These are phyloP conservation scores for Saraca asoca DNA, from an alignment of 331 rosid species.

Conservation along the genomic window DNA sequence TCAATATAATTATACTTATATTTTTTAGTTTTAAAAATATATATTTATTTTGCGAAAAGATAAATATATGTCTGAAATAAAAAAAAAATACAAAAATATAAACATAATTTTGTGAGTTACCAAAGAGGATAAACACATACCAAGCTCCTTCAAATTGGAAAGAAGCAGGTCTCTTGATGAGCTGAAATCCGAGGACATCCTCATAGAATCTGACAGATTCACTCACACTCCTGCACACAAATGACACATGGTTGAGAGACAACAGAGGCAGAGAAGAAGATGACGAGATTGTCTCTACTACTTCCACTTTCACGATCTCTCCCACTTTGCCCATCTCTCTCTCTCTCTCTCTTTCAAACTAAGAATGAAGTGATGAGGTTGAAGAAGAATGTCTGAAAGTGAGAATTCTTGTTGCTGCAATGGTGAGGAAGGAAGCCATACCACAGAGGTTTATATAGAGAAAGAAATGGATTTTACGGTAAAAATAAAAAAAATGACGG, in stretches of 20 bases:
- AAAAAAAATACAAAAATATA: not conserved
- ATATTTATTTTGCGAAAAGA: too few species aligned
- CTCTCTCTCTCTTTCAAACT: conserved; percentile 16
- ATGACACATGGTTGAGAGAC: conserved; percentile 70
- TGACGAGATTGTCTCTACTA: conserved; percentile 5
- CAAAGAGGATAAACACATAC: conserved; percentile 29
- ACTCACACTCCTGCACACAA: conserved; percentile 62
- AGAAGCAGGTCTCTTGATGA: conserved; percentile 76
- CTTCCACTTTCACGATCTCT: conserved; percentile 6
- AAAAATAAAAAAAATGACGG: too few species aligned
- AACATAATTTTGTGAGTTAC: not conserved
- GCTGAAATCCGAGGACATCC: conserved; percentile 62
- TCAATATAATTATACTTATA: too few species aligned
- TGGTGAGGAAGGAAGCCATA: not conserved
- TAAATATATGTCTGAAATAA: not conserved
- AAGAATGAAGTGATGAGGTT: not conserved
- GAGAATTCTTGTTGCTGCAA: not conserved
- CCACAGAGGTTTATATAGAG: conserved; percentile 11
- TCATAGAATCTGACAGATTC: conserved; percentile 62
- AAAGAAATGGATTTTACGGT: not conserved
- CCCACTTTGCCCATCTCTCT: conserved; percentile 2
- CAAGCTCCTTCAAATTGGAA: conserved; percentile 87
- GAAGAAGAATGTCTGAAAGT: too few species aligned
- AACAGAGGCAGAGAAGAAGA: conserved; percentile 56
- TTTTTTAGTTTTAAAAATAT: too few species aligned